Conservation (phyloP, 1,284 basidiomycete genomes). For the Ustilago curta region DNA sequence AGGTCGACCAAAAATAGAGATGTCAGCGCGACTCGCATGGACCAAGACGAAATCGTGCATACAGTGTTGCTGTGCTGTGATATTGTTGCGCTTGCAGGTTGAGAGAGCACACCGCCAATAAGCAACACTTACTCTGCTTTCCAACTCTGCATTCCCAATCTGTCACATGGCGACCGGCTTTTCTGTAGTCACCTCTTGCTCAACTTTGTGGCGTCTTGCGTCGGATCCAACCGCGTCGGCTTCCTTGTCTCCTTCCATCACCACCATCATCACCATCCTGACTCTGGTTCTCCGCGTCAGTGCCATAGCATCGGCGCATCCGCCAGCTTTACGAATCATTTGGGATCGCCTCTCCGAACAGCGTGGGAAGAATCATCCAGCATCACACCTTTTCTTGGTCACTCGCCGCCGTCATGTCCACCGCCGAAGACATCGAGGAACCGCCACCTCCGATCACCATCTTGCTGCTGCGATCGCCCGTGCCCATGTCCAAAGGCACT, state of each 20-base stretch:
- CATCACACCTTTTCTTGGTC: neutral
- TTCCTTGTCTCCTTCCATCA: neutral
- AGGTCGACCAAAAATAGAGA: slow-evolving; percentile 14
- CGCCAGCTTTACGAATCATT: slow-evolving; percentile 1
- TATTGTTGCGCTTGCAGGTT: slow-evolving; percentile 7
- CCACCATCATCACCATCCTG: neutral
- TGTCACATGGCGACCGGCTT: slow-evolving; percentile 24
- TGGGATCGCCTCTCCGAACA: slow-evolving; percentile 6
- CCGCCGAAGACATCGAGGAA: slow-evolving; percentile 44
- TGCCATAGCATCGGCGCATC: slow-evolving; percentile 4
- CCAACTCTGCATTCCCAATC: neutral
- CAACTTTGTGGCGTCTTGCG: neutral
- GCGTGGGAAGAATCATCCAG: slow-evolving; percentile 2
- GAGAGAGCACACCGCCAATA: neutral
- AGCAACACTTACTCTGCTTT: slow-evolving; percentile 1
- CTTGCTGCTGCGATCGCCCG: slow-evolving; percentile 63
- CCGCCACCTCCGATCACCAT: slow-evolving; percentile 50
- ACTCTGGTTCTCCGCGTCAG: neutral
- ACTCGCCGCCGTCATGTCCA: slow-evolving; percentile 20
- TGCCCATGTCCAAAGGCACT: slow-evolving; percentile 63
- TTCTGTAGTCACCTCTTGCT: neutral
- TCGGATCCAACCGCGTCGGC: neutral
- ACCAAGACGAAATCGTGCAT: slow-evolving; percentile 39
- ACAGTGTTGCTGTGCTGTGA: slow-evolving; percentile 3
- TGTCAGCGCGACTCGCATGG: slow-evolving; percentile 15